Base-by-base conservation (phyloP, 805 yeast genomes). In the Maudiozyma serrabonitensis region DNA sequence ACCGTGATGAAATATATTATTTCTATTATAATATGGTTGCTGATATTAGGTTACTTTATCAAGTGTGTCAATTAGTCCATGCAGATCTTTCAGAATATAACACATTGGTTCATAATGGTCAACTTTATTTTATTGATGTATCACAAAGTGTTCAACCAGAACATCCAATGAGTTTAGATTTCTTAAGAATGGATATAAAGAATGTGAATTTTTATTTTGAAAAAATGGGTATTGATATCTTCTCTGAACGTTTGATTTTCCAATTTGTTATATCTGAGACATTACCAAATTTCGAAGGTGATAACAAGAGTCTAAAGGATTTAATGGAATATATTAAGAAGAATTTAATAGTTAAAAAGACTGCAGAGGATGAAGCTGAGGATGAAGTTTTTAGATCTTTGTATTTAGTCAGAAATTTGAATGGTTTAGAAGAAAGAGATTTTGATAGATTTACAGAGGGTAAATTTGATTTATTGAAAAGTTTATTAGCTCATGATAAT, bases 81-180 rank as follows among this genome's bases (percentile, higher is more conserved):
- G 99, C 99, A 0, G 99, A 93, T 74, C 73, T 93, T 62, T 84
- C 95, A 53, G 99, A 93, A 67, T 93, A 93, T 71, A 93, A 93
- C 64, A 78, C 89, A 1, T 84, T 93, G 48, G 86, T 93, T 21
- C 97, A 91, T 61, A 65, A 86, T 7, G 82, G 77, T 34, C 78
- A 80, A 61, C 70, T 93, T 28, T 89, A 85, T 68, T 86, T 93
- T 50, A 87, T 93, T 57, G 99, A 93, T 69, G 99, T 93, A 11
- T 90, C 98, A 1, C 99, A 93, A 66, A 82, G 95, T 38, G 98
- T 93, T 23, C 98, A 93, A 66, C 97, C 96, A 9, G 96, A 89
- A 58, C 99, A 93, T 68, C 98, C 96, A 11, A 88, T 88, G 88
- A 85, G 95, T 41, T 73, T 93, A 55, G 98, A 93, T 65, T 93